These are phyloP conservation scores for Nelumbo lutea DNA, from an alignment of 164 flowering plant genomes.

Conservation along the genomic window DNA sequence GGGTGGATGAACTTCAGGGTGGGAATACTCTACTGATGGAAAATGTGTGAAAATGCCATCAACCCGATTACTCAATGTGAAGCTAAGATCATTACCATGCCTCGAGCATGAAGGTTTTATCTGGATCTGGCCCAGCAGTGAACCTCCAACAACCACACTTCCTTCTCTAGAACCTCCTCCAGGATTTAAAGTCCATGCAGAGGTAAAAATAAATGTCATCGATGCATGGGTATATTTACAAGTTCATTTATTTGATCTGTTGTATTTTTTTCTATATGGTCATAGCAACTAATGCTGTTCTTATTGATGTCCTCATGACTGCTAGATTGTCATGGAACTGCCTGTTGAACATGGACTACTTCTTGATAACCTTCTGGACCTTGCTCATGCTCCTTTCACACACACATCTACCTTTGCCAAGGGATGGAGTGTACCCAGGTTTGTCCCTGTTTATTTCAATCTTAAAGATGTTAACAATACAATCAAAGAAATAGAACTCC, in stretches of 20 bases:
- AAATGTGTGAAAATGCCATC: conserved; percentile 99
- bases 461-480: no score
- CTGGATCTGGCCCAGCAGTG: conserved; percentile 97
- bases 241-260: no score
- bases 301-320: background rate
- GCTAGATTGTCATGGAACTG: conserved; percentile 74
- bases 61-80: conserved; percentile 58
- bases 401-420: conserved; percentile 86
- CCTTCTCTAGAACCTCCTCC: conserved; percentile 86
- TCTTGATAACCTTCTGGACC: conserved; percentile 77
- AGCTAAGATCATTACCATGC: conserved; percentile 76
- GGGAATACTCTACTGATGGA: conserved; percentile 97
- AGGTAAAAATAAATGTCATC: conserved; percentile 35
- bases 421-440: conserved; percentile 89
- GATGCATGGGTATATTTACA: background rate
- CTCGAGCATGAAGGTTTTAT: conserved; percentile 93
- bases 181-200: conserved; percentile 87
- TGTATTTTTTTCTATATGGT: background rate
- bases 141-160: conserved; percentile 67
- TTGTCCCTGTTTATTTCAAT: conserved; percentile 1
- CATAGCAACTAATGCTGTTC: background rate
- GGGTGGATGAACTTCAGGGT: conserved; percentile 43
- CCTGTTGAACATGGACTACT: conserved; percentile 86
- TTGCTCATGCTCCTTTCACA: conserved; percentile 85
- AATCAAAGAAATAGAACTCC: background rate